Conservation (phyloP, 768 basidiomycete species). For the Paxillus involutus region DNA sequence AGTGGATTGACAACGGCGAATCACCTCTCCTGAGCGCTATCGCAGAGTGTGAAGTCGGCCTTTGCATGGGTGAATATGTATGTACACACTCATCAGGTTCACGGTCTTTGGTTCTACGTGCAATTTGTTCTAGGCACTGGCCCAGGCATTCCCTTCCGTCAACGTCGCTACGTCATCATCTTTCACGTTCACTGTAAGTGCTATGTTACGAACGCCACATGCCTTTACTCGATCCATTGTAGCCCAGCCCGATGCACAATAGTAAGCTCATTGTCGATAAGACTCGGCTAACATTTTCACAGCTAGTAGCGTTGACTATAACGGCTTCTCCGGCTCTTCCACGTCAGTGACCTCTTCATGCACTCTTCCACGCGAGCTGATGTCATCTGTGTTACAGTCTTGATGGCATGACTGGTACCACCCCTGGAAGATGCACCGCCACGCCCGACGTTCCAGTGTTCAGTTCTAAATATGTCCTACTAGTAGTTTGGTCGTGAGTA, state of each 20-base stretch:
- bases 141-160: constrained; percentile 55
- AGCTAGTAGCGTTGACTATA: constrained; percentile 36
- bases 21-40: constrained; percentile 48
- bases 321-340: constrained; percentile 55
- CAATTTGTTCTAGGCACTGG: constrained; percentile 42
- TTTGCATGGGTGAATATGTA: constrained; percentile 60
- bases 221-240: not conserved
- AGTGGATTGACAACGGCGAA: constrained; percentile 66
- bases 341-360: constrained; percentile 35
- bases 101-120: not conserved
- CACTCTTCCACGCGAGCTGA: not conserved
- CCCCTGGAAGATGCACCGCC: no score
- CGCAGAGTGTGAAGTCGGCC: constrained; percentile 51
- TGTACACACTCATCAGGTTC: constrained; percentile 13
- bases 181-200: constrained; percentile 57
- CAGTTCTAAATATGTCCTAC: no score
- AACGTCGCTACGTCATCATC: constrained; percentile 50
- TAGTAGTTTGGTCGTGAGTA: no score
- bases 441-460: no score
- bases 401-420: constrained; percentile 57
- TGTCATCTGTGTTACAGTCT: constrained; percentile 38
- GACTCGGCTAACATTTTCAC: constrained; percentile 35
- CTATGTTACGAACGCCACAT: not conserved
- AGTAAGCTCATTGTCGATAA: constrained; percentile 42
- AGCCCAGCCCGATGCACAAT: constrained; percentile 56